Conservation (phyloP, 345 rosid genomes). For the Bruguiera gymnorhiza region DNA sequence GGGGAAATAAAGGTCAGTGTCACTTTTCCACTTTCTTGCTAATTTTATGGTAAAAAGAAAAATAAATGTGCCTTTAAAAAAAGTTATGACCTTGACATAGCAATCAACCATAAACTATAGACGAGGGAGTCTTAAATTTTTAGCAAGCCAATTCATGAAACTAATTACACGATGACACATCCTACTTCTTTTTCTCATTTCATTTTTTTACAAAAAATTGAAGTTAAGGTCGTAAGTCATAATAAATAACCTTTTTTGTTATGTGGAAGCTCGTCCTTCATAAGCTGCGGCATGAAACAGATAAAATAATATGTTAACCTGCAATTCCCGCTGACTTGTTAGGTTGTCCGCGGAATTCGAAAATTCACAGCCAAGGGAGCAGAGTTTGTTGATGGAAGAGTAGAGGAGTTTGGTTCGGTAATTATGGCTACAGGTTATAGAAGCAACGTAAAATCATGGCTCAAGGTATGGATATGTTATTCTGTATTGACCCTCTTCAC, state of each 20-base stretch:
- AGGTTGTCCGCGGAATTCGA: conserved; percentile 35
- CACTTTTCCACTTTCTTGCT: not conserved
- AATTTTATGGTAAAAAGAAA: no score
- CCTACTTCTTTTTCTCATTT: no score
- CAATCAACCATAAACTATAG: no score
- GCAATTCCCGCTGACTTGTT: not conserved
- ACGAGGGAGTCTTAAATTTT: no score
- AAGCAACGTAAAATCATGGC: conserved; percentile 46
- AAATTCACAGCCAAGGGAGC: conserved; percentile 39
- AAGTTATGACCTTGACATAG: no score
- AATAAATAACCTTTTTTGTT: no score
- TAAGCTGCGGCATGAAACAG: not conserved
- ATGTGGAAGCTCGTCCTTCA: no score
- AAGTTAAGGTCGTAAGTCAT: not conserved
- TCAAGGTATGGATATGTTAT: conserved; percentile 23
- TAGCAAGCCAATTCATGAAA: no score
- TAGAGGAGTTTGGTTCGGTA: conserved; percentile 36
- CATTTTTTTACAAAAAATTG: not conserved
- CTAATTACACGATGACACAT: no score
- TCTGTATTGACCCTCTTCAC: not conserved
- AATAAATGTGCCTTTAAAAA: no score
- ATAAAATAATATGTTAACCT: no score
- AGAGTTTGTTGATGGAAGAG: conserved; percentile 39
- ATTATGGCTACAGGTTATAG: conserved; percentile 50
- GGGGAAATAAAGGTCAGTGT: conserved; percentile 55